Percentiles rank a stretch among this genome's conserved stretches.
Conservation (phyloP, 352 stramenopile species). For the Phytophthora cryptogea region DNA sequence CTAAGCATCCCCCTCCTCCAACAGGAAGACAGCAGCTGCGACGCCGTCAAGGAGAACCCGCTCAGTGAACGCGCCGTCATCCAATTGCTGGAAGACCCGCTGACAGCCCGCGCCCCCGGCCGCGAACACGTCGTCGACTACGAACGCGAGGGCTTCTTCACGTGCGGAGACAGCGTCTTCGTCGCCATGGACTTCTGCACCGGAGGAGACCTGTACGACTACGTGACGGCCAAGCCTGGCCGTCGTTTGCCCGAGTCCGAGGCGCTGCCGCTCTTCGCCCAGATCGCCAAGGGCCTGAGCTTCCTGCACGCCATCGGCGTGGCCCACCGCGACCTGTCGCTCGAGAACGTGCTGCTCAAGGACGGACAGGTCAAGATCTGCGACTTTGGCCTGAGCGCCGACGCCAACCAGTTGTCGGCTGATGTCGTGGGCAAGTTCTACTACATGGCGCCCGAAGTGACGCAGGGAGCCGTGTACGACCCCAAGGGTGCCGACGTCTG, state of each 20-base stretch:
- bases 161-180: constrained; percentile 46
- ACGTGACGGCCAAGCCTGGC: constrained; percentile 39
- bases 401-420: constrained; percentile 35
- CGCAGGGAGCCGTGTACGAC: constrained; percentile 41
- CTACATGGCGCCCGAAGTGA: constrained; percentile 78
- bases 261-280: constrained; percentile 40
- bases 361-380: constrained; percentile 54
- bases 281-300: constrained; percentile 48
- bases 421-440: constrained; percentile 70
- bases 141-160: constrained; percentile 49
- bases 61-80: constrained; percentile 59
- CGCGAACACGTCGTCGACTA: constrained; percentile 54
- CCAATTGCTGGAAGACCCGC: constrained; percentile 40
- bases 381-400: constrained; percentile 67
- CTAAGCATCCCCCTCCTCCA: constrained; percentile 44
- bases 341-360: constrained; percentile 68
- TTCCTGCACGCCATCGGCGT: constrained; percentile 57
- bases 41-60: constrained; percentile 49
- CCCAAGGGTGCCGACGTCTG: constrained; percentile 60
- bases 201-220: constrained; percentile 67
- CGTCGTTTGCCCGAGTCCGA: constrained; percentile 41
- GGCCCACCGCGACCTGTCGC: constrained; percentile 60
- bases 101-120: constrained; percentile 25
- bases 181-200: constrained; percentile 72
- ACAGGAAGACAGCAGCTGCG: constrained; percentile 30